Evolutionary conservation across 208 protist genomes (phyloP).

Genomic region (Crithidia bombi): DNA sequence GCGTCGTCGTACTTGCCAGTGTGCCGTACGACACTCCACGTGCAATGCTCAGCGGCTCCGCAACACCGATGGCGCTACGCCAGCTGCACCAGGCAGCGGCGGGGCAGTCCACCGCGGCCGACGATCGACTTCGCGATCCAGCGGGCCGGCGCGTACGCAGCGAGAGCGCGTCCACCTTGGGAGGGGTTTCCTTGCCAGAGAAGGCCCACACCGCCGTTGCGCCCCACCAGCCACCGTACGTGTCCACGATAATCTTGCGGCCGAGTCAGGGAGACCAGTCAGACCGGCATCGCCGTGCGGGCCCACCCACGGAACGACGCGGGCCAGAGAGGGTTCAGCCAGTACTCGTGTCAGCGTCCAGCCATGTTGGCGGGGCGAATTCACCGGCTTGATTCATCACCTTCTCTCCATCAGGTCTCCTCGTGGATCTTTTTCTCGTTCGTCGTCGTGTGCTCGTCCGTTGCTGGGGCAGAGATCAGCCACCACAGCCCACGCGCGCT

Average conservation of each 20-base stretch:
- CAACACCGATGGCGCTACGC: slow-evolving; percentile 99
- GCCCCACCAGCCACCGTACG: slow-evolving; percentile 99
- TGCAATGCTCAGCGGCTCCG: slow-evolving; percentile 97
- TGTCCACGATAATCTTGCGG: slow-evolving; percentile 99
- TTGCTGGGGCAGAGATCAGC: slow-evolving; percentile 99
- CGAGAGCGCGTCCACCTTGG: slow-evolving; percentile 99
- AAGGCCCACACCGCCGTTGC: slow-evolving; percentile 99
- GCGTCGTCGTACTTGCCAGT: slow-evolving; percentile 87
- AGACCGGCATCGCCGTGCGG: slow-evolving; percentile 99
- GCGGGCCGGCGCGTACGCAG: slow-evolving; percentile 98
- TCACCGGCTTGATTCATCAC: slow-evolving; percentile 96
- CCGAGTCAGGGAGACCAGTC: too few species aligned
- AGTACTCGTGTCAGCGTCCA: slow-evolving; percentile 97
- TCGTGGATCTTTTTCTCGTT: slow-evolving; percentile 94
- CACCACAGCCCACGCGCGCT: slow-evolving; percentile 98
- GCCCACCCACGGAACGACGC: slow-evolving; percentile 99
- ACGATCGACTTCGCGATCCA: slow-evolving; percentile 99
- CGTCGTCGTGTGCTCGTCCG: slow-evolving; percentile 92
- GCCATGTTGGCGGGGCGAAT: slow-evolving; percentile 94
- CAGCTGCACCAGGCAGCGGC: slow-evolving; percentile 97
- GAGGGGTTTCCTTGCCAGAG: slow-evolving; percentile 99
- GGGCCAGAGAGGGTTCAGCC: slow-evolving; percentile 99
- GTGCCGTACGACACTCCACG: slow-evolving; percentile 99
- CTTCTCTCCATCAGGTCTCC: slow-evolving; percentile 95
- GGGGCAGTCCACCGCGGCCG: slow-evolving; percentile 90